A percentile compares a stretch with the other conserved stretches of the same genome.
Conservation (phyloP, 1,139 yeast species). For the Petasospora fabianii region DNA sequence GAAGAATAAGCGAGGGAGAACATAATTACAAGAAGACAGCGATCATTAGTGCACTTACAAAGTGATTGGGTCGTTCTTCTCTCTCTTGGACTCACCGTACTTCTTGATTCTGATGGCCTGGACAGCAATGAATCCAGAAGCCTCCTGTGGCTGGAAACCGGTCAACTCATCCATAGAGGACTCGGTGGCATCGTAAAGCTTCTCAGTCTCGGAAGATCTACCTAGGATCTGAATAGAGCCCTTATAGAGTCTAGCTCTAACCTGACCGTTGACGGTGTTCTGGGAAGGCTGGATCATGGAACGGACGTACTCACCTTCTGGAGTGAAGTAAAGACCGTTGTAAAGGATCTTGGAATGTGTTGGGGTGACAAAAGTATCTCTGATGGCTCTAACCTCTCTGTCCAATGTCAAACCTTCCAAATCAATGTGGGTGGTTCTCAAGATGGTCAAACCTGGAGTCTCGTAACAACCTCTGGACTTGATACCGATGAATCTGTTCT, state of each 20-base stretch:
- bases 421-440: constrained; percentile 92
- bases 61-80: constrained; percentile 45
- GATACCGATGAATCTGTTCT: constrained; percentile 97
- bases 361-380: constrained; percentile 95
- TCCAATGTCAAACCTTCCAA: constrained; percentile 95
- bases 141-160: constrained; percentile 95
- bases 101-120: constrained; percentile 98
- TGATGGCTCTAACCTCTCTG: constrained; percentile 94
- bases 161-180: constrained; percentile 99
- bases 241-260: constrained; percentile 90
- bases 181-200: constrained; percentile 95
- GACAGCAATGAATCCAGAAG: constrained; percentile 95
- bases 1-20: too few relatives aligned
- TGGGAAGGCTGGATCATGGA: constrained; percentile 93
- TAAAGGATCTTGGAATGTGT: constrained; percentile 85
- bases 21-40: background rate
- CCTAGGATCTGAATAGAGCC: constrained; percentile 83
- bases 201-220: constrained; percentile 92
- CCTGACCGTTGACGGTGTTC: constrained; percentile 91
- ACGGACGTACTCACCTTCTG: constrained; percentile 96
- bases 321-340: constrained; percentile 97
- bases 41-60: constrained; percentile 22
- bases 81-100: constrained; percentile 93
- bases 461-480: constrained; percentile 99
- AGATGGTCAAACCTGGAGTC: constrained; percentile 94